Base-by-base conservation (phyloP, 2,329 filamentous ascomycete genomes). In the Alternaria infectoria region DNA sequence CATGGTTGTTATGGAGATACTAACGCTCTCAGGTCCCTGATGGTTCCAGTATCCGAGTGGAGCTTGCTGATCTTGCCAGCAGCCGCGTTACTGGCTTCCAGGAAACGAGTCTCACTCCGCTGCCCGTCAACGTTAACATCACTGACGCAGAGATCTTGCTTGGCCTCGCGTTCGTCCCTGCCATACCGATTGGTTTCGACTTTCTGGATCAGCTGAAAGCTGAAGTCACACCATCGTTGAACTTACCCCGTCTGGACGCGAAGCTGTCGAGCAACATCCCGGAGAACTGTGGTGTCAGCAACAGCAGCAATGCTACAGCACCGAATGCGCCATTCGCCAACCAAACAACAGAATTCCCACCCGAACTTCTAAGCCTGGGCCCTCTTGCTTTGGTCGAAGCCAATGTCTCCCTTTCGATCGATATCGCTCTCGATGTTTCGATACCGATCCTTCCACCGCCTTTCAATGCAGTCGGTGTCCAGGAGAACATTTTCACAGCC, bases 111-210 rank as follows among this genome's bases (percentile, higher is more conserved):
- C 64, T 80, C 19, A 70, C 70, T 0, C 69, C 76, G 7, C 66
- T 80, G 19, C 79, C 79, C 6, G 77, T 80, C 69, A 70, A 66
- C 45, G 70, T 74, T 23, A 69, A 74, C 47, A 55, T 72, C 36
- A 72, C 73, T 13, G 69, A 75, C 40, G 57, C 76, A 28, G 65
- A 76, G 13, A 65, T 79, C 28, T 62, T 70, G 25, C 63, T 80
- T 19, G 67, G 70, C 44, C 61, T 74, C 17, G 76, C 71, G 5
- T 79, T 80, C 59, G 62, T 66, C 17, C 79, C 79, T 5, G 68
- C 71, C 32, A 73, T 81, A 28, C 76, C 78, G 8, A 71, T 80
- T 21, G 77, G 75, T 12, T 79, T 80, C 62, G 65, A 73, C 26
- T 78, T 81, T 62, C 59, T 74, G 47, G 66, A 73, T 45, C 62